These are phyloP conservation scores for Penicillium mononematosum DNA, from an alignment of 495 filamentous ascomycete genomes.

Conservation along the genomic window DNA sequence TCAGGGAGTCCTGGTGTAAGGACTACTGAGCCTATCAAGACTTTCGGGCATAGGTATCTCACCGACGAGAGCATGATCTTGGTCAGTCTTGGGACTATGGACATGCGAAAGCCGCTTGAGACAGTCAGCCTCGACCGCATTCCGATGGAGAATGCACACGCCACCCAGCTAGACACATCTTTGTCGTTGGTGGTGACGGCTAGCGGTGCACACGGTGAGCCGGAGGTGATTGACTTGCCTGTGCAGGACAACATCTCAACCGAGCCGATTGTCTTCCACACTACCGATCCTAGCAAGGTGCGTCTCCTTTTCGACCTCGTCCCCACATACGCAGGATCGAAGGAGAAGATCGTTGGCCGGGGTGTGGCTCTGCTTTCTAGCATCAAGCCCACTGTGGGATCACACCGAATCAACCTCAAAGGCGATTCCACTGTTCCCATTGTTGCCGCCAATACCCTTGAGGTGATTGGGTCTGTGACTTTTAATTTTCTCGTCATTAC, in stretches of 20 bases:
- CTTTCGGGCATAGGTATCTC: constrained; percentile 94
- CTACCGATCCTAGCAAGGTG: constrained; percentile 73
- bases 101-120: constrained; percentile 74
- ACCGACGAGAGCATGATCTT: constrained; percentile 84
- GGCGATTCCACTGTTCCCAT: constrained; percentile 94
- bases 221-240: constrained; percentile 85
- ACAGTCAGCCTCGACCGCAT: constrained; percentile 89
- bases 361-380: constrained; percentile 86
- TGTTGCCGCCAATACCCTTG: constrained; percentile 72
- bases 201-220: constrained; percentile 78
- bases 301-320: constrained; percentile 93
- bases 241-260: constrained; percentile 92
- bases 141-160: constrained; percentile 80
- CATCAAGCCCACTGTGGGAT: constrained; percentile 76
- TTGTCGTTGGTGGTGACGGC: constrained; percentile 92
- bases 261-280: constrained; percentile 85
- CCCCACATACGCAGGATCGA: constrained; percentile 92
- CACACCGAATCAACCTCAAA: constrained; percentile 79
- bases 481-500: constrained; percentile 97
- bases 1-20: constrained; percentile 38
- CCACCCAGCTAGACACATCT: constrained; percentile 89
- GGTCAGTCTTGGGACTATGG: constrained; percentile 91
- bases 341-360: constrained; percentile 84
- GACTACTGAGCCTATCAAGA: constrained; percentile 74
- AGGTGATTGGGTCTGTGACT: constrained; percentile 89